Evolutionary conservation across 78 protist genomes (phyloP).

Genomic region (Trichosphaerium sp.): DNA sequence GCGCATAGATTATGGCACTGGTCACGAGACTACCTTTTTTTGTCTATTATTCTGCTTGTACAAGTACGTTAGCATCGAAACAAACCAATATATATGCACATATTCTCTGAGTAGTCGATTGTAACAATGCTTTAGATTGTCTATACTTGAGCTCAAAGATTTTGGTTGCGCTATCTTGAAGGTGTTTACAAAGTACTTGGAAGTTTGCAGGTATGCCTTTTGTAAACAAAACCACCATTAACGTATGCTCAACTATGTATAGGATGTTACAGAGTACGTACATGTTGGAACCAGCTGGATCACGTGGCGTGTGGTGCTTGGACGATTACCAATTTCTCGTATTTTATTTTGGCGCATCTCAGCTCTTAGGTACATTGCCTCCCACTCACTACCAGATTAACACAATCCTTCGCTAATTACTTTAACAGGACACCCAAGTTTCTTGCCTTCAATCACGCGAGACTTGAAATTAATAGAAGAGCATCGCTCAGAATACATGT

Average conservation of each 20-base stretch:
- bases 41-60: too few relatives aligned
- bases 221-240: not conserved
- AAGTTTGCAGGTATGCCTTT: not conserved
- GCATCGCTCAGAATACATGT: conserved; percentile 36
- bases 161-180: conserved; percentile 18
- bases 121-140: too few relatives aligned
- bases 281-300: conserved; percentile 92
- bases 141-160: conserved; percentile 7
- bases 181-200: conserved; percentile 8
- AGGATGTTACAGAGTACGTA: conserved; percentile 64
- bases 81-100: too few relatives aligned
- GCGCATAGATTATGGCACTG: conserved; percentile 98
- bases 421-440: not conserved
- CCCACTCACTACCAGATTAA: not conserved
- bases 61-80: too few relatives aligned
- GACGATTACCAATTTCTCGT: conserved; percentile 94
- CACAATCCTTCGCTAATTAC: not conserved
- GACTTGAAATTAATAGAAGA: not conserved
- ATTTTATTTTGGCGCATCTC: conserved; percentile 87
- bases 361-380: conserved; percentile 34
- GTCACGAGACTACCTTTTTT: conserved; percentile 81
- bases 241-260: not conserved
- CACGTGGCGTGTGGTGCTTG: conserved; percentile 95
- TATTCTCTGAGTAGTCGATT: too few relatives aligned
- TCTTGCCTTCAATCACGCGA: conserved; percentile 27